A percentile compares a stretch with the other conserved stretches of the same genome.
Conservation (phyloP, 1,284 basidiomycete species). For the Schizophyllum commune region DNA sequence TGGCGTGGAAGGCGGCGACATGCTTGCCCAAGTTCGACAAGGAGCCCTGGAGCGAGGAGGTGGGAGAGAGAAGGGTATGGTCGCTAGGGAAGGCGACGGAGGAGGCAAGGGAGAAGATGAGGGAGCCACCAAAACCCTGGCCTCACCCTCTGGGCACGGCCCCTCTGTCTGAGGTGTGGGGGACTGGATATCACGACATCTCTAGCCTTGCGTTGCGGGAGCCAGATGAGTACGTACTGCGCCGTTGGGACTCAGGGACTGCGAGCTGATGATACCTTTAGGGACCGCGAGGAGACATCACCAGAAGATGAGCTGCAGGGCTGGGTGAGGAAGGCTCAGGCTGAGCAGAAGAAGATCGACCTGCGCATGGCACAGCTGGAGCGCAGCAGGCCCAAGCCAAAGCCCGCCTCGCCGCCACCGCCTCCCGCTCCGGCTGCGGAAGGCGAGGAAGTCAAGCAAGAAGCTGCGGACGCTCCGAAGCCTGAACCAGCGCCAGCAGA, state of each 20-base stretch:
- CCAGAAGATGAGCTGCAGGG: constrained; percentile 36
- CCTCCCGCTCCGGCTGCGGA: constrained; percentile 28
- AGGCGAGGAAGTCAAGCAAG: constrained; percentile 29
- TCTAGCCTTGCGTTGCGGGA: constrained; percentile 55
- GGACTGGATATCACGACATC: constrained; percentile 63
- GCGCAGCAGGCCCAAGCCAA: constrained; percentile 13
- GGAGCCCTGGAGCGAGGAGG: constrained; percentile 45
- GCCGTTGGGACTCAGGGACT: not conserved
- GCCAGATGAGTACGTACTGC: constrained; percentile 37
- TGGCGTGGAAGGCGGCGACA: constrained; percentile 76
- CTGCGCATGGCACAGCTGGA: constrained; percentile 49
- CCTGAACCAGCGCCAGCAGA: constrained; percentile 15
- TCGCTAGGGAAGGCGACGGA: constrained; percentile 40
- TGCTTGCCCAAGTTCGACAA: constrained; percentile 66
- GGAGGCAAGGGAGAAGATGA: constrained; percentile 40
- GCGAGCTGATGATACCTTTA: constrained; percentile 7
- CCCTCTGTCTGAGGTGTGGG: constrained; percentile 71
- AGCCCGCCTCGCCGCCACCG: not conserved
- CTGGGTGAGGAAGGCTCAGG: constrained; percentile 61
- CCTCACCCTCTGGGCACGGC: constrained; percentile 54
- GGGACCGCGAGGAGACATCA: constrained; percentile 48
- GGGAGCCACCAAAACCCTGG: constrained; percentile 50
- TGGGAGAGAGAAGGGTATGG: constrained; percentile 11
- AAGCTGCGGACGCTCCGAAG: constrained; percentile 17
- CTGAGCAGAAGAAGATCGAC: constrained; percentile 55